phyloP scores from a whole-genome alignment of 202 grass and related monocot species.

The Zoysia matrella region DNA sequence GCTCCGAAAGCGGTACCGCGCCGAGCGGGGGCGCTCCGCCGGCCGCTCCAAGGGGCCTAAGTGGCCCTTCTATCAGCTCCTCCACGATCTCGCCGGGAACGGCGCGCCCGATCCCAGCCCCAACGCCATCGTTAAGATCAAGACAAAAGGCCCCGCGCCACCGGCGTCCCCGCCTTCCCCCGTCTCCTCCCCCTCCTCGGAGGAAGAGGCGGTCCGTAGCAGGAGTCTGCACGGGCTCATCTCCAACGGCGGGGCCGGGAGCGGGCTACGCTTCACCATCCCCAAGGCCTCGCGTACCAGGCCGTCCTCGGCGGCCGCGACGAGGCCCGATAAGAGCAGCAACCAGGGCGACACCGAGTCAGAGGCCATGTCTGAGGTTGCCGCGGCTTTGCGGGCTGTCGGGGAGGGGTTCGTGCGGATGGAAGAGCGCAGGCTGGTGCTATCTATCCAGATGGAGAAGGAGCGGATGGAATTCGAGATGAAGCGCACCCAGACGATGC shows the following conservation, averaged over 20 bases:
- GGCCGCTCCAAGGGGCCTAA: no score
- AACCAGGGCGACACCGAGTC: conserved; percentile 53
- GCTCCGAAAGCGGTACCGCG: no score
- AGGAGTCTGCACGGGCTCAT: no score
- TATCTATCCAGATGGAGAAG: conserved; percentile 92
- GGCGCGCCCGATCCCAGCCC: conserved; percentile 41
- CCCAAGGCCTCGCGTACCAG: conserved; percentile 80
- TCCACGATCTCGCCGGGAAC: no score
- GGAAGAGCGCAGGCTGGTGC: conserved; percentile 94
- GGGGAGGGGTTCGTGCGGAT: conserved; percentile 85
- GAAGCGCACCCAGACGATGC: no score
- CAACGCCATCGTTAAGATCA: conserved; percentile 68
- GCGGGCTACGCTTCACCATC: conserved; percentile 83
- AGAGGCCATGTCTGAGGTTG: conserved; percentile 70
- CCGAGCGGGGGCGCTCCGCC: no score
- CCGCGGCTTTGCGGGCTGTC: conserved; percentile 65
- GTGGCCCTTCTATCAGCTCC: no score
- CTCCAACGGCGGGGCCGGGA: conserved; percentile 9
- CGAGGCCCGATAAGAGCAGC: conserved; percentile 42
- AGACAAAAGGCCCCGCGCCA: conserved; percentile 37
- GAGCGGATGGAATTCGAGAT: conserved; percentile 74
- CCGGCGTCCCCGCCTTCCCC: conserved; percentile 48
- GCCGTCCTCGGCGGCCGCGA: conserved; percentile 37
- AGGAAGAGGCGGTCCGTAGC: no score
- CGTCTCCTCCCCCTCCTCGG: background rate